Percentiles rank a stretch among this genome's conserved stretches.
These are phyloP conservation scores for Mortierella sp. DNA, from an alignment of 371 early-diverging fungal genomes.

Conservation along the genomic window DNA sequence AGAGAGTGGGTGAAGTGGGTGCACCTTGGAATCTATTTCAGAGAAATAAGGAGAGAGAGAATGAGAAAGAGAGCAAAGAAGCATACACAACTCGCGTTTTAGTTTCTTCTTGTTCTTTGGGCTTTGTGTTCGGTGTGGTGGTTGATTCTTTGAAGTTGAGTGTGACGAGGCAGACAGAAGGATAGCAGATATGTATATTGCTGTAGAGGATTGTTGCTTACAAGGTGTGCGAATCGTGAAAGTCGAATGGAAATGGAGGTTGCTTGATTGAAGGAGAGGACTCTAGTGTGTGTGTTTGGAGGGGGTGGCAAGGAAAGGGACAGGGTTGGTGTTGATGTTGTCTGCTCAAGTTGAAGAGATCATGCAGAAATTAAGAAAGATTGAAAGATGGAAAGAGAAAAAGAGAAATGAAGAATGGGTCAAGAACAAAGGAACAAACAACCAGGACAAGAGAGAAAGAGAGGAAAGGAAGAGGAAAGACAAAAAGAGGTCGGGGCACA, in stretches of 20 bases:
- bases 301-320: neutral
- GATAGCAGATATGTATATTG: neutral
- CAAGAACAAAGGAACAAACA: neutral
- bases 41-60: neutral
- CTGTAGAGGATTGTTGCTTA: neutral
- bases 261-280: neutral
- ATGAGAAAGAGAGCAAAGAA: neutral
- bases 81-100: neutral
- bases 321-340: neutral
- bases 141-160: neutral
- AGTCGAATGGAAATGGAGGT: neutral
- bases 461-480: neutral
- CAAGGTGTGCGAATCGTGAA: neutral
- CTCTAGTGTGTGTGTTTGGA: neutral
- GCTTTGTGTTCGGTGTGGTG: neutral
- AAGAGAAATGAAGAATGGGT: neutral
- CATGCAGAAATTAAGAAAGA: neutral
- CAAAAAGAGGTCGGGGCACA: slow-evolving; percentile 2
- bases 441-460: neutral
- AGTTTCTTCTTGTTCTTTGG: neutral
- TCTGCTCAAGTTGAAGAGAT: neutral
- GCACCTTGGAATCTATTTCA: slow-evolving; percentile 1
- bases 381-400: neutral
- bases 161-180: neutral
- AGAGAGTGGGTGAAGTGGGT: neutral